Percentiles rank a stretch among this genome's conserved stretches.
Evolutionary conservation across 306 rosid species (phyloP).

Genomic region (Cucurbita pepo): DNA sequence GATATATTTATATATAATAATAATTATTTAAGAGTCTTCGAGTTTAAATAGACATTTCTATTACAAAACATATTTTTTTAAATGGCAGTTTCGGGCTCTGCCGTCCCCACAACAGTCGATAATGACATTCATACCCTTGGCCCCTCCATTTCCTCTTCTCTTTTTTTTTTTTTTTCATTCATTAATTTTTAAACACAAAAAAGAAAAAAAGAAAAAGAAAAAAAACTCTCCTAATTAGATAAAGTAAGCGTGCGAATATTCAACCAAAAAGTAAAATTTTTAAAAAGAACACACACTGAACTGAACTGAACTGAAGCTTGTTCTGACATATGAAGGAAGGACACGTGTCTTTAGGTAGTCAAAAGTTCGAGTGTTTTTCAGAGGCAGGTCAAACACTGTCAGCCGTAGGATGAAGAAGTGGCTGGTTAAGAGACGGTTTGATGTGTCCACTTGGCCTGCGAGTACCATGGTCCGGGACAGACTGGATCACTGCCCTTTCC

Average conservation of each 20-base stretch:
- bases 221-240: background rate
- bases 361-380: constrained; percentile 12
- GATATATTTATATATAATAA: no score
- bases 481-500: constrained; percentile 29
- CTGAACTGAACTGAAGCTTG: background rate
- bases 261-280: background rate
- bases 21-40: no score
- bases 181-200: background rate
- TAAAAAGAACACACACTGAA: background rate
- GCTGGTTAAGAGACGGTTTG: constrained; percentile 42
- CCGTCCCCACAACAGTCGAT: background rate
- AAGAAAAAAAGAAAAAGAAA: background rate
- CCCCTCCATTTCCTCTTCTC: background rate
- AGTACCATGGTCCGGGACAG: constrained; percentile 37
- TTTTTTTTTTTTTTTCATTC: background rate
- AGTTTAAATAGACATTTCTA: no score
- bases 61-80: background rate
- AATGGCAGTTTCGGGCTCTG: background rate
- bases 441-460: constrained; percentile 22
- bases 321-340: background rate
- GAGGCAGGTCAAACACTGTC: constrained; percentile 53
- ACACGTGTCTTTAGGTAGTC: constrained; percentile 7
- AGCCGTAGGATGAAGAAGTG: constrained; percentile 71
- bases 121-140: background rate
- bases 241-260: background rate